phyloP scores from a whole-genome alignment of 1,139 yeast genomes.

The Taphrina populina region DNA sequence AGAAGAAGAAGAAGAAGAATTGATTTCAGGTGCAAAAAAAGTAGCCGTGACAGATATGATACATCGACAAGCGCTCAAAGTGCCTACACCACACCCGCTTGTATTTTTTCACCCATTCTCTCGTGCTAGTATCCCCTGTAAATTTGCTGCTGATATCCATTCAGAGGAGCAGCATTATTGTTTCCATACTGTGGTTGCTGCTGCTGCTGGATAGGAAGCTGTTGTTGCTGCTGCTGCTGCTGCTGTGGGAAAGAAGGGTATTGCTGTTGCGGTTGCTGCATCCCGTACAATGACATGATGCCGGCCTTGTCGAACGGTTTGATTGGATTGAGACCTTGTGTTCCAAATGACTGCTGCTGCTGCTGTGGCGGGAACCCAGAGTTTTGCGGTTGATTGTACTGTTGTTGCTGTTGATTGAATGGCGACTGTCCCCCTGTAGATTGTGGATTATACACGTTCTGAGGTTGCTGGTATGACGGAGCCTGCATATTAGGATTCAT shows the following conservation, averaged over 20 bases:
- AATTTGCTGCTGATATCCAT: conserved; percentile 2
- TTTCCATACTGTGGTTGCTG: conserved; percentile 6
- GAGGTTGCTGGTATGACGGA: background rate
- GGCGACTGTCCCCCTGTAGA: background rate
- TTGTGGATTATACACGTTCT: background rate
- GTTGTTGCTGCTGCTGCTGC: conserved; percentile 16
- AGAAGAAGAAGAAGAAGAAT: too few relatives aligned
- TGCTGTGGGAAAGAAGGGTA: conserved; percentile 7
- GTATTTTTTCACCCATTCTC: background rate
- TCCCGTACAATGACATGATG: conserved; percentile 23
- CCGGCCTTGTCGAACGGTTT: conserved; percentile 32
- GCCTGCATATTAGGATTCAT: background rate
- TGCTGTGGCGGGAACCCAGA: conserved; percentile 28
- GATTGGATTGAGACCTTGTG: conserved; percentile 12
- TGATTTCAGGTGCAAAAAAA: too few relatives aligned
- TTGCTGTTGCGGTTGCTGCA: conserved; percentile 13
- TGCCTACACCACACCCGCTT: too few relatives aligned
- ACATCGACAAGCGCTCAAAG: too few relatives aligned
- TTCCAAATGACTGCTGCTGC: conserved; percentile 17
- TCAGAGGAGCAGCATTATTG: background rate
- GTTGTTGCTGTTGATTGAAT: conserved; percentile 11
- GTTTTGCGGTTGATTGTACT: conserved; percentile 20
- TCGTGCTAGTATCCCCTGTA: conserved; percentile 3
- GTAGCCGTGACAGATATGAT: too few relatives aligned
- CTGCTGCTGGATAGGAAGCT: background rate